Percentiles rank a stretch among this genome's conserved stretches.
These are phyloP conservation scores for Colletotrichum graminicola DNA, from an alignment of 2,329 filamentous ascomycete genomes.

Conservation along the genomic window DNA sequence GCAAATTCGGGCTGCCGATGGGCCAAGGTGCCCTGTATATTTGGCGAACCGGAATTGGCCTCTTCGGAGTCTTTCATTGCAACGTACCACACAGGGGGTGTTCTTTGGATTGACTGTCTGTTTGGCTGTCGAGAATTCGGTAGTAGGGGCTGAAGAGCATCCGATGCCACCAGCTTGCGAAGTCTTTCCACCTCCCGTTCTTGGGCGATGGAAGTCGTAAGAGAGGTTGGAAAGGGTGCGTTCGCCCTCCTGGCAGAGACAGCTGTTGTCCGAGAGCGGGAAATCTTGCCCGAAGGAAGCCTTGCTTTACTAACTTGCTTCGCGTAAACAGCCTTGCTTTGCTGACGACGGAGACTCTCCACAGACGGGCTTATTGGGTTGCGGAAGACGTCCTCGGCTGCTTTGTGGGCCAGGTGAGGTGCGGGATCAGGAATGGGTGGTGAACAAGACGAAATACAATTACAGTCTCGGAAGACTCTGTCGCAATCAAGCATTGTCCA, in stretches of 20 bases:
- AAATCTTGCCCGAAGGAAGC: constrained; percentile 44
- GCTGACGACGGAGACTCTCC: constrained; percentile 50
- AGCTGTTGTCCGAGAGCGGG: not conserved
- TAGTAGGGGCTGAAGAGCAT: constrained; percentile 26
- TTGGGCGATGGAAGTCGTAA: not conserved
- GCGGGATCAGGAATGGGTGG: constrained; percentile 26
- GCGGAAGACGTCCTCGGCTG: constrained; percentile 50
- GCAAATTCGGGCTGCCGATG: not conserved
- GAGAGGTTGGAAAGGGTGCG: not conserved
- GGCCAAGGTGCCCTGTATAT: not conserved
- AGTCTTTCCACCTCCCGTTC: constrained; percentile 26
- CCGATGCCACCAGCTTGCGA: constrained; percentile 18
- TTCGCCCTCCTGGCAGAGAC: not conserved
- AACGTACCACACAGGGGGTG: constrained; percentile 23
- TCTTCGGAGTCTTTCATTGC: constrained; percentile 9
- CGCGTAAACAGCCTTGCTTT: constrained; percentile 52
- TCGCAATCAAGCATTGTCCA: constrained; percentile 58
- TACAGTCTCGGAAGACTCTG: constrained; percentile 52
- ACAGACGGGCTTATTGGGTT: constrained; percentile 49
- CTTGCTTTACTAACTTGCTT: constrained; percentile 52
- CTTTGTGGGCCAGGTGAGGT: constrained; percentile 46
- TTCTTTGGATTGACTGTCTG: constrained; percentile 22
- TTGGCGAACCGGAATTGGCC: not conserved
- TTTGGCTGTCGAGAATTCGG: constrained; percentile 2
- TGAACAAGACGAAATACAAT: constrained; percentile 32